Conservation (phyloP, 257 asterid genomes). For the Misopates orontium region DNA sequence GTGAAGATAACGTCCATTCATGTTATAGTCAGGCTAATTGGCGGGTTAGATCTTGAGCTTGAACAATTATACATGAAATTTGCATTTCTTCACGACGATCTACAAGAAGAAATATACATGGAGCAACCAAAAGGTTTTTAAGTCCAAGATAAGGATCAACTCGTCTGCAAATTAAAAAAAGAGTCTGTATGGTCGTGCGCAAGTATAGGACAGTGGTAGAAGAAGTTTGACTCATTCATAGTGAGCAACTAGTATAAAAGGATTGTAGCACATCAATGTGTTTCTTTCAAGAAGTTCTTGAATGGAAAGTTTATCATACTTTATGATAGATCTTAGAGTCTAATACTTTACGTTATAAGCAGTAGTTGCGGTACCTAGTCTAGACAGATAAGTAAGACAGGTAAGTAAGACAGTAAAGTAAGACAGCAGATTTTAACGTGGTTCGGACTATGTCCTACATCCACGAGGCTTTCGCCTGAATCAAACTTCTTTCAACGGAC, state of each 20-base stretch:
- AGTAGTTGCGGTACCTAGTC: no score
- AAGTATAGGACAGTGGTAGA: not conserved
- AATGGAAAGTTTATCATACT: not conserved
- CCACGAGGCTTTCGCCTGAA: no score
- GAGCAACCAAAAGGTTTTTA: not conserved
- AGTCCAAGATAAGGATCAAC: not conserved
- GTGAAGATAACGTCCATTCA: slow-evolving; percentile 7
- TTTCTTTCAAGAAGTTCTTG: not conserved
- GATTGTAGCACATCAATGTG: not conserved
- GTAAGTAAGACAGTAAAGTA: no score
- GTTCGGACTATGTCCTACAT: no score
- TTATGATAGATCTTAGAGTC: no score
- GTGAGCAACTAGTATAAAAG: not conserved
- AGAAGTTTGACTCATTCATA: not conserved
- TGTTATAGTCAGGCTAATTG: not conserved
- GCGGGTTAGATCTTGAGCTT: slow-evolving; percentile 10
- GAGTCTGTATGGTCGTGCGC: not conserved
- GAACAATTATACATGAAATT: slow-evolving; percentile 21
- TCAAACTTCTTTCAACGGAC: no score
- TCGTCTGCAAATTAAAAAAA: slow-evolving; percentile 10
- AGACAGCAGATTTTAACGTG: no score
- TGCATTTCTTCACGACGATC: slow-evolving; percentile 15
- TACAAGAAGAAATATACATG: not conserved
- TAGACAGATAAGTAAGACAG: no score
- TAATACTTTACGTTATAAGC: no score